Evolutionary conservation across 2,329 filamentous ascomycete genomes (phyloP), one percentile per base, ranked within the genome.

Genomic region (Cladosporium sp.): DNA sequence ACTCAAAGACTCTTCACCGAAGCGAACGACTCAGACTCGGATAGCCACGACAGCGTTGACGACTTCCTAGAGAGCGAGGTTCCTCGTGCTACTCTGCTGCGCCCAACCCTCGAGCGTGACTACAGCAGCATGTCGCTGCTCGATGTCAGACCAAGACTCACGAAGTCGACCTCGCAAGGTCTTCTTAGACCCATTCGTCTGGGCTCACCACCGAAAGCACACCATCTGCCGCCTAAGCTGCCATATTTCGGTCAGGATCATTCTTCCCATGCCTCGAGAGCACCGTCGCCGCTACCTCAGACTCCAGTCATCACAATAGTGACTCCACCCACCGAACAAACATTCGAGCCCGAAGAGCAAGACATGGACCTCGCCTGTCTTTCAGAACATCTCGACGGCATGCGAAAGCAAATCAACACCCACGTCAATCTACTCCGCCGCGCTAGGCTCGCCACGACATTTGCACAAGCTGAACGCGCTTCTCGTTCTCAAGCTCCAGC

Each of bases 371-470:
- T 71, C 62, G 38, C 69, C 59, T 24, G n/a, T 12, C n/a, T 69
- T 66, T 60, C 47, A 3, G 66, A 68, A 2, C 72, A 76, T 47
- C 51, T 76, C 14, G 24, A 55, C 14, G 71, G 69, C n/a, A 68
- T 77, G 66, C 68, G 65, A 68, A 74, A 61, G 66, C 80, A 71
- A 73, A 72, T 71, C 67, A 75, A 67, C 60, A 78, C 64, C 67
- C 80, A 71, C 76, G 77, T 69, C 73, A 73, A 57, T 62, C 74
- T 68, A 66, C 76, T 72, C 68, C 76, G 66, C 66, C 74, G 67
- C 21, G 75, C 65, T 15, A 71, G 71, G 55, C 59, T 66, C 21
- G 47, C 38, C 15, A 71, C 71, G 5, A 52, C 66, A 15, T 28
- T 65, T 0, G 60, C 66, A 2, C 69, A 73, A 60, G 67, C 69